Evolutionary conservation across 208 protist species (phyloP).

Genomic region (Leishmania arabica): DNA sequence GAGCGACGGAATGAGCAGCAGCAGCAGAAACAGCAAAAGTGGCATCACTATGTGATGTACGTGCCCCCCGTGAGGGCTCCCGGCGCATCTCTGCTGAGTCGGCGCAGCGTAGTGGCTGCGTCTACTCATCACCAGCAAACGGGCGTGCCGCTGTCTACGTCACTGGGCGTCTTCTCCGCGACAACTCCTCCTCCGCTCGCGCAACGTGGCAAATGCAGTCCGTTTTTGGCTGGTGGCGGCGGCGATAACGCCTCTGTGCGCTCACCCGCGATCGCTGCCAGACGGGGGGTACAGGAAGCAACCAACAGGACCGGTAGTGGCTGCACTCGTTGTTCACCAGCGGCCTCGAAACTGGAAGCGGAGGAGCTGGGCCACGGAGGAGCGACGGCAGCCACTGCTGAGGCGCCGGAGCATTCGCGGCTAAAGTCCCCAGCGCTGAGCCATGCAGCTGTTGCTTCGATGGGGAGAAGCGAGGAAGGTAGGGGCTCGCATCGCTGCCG

Average conservation of each 20-base stretch:
- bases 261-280: background rate
- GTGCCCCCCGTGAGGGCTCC: constrained; percentile 1
- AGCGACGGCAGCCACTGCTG: background rate
- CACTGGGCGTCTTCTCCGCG: background rate
- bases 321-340: background rate
- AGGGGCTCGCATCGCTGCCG: background rate
- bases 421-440: background rate
- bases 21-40: background rate
- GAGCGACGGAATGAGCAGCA: background rate
- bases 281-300: background rate
- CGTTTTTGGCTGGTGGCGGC: background rate
- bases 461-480: background rate
- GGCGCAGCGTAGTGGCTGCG: background rate
- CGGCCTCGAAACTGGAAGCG: no score
- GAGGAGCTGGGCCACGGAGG: background rate
- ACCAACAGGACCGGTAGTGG: background rate
- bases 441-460: background rate
- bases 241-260: background rate
- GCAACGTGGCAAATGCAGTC: background rate
- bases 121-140: background rate
- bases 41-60: constrained; percentile 12
- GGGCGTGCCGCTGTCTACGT: background rate
- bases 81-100: background rate
- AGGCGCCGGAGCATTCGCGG: background rate
- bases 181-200: background rate